These are phyloP conservation scores for Jackrogersella multiformis DNA, from an alignment of 495 filamentous ascomycete species.

Conservation along the genomic window DNA sequence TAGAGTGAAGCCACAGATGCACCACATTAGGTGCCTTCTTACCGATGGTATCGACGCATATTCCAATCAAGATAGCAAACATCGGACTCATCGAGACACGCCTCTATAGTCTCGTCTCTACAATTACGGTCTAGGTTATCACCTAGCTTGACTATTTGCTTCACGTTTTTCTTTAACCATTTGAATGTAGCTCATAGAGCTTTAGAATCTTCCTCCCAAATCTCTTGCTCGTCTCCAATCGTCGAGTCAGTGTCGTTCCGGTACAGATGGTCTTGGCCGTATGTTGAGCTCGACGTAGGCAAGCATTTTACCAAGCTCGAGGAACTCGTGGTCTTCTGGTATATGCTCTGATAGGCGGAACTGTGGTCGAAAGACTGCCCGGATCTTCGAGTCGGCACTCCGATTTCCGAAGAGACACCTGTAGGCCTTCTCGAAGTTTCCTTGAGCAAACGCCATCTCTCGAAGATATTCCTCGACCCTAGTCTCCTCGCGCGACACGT, in stretches of 20 bases:
- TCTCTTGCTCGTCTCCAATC: background rate
- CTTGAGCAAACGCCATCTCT: conserved; percentile 27
- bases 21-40: conserved; percentile 40
- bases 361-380: conserved; percentile 22
- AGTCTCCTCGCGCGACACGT: background rate
- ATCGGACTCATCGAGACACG: conserved; percentile 40
- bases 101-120: conserved; percentile 51
- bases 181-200: conserved; percentile 24
- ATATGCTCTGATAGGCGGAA: conserved; percentile 14
- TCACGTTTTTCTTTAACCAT: conserved; percentile 26
- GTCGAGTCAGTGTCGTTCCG: background rate
- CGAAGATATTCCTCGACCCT: conserved; percentile 19
- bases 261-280: background rate
- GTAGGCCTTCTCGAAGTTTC: conserved; percentile 20
- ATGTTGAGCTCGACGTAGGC: conserved; percentile 24
- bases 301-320: conserved; percentile 22
- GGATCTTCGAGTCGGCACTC: conserved; percentile 23
- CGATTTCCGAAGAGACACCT: conserved; percentile 22
- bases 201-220: conserved; percentile 23
- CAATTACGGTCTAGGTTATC: conserved; percentile 19
- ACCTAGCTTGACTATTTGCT: conserved; percentile 28
- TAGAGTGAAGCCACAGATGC: conserved; percentile 48
- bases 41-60: conserved; percentile 47
- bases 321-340: conserved; percentile 25
- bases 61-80: conserved; percentile 53